Conservation (phyloP, 768 basidiomycete genomes). For the Rhodotorula babjevae region DNA sequence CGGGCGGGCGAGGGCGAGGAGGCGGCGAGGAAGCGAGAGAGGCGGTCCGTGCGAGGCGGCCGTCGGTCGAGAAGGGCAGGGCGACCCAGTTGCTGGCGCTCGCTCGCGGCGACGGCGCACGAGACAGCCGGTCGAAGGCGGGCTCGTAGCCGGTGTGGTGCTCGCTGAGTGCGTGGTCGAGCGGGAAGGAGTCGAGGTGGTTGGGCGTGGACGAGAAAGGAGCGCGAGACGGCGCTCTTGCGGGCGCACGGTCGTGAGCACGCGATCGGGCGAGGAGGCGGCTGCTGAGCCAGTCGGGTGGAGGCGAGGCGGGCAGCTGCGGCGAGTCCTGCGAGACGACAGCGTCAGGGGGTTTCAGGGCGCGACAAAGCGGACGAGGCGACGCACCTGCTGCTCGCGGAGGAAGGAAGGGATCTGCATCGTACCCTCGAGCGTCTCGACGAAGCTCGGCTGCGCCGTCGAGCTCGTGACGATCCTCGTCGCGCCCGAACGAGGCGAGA, state of each 20-base stretch:
- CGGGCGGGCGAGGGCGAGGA: too few species aligned
- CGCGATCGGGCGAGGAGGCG: neutral
- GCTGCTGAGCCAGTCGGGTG: neutral
- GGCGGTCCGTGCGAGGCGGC: neutral
- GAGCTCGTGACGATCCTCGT: neutral
- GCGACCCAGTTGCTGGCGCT: neutral
- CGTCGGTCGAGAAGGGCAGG: neutral
- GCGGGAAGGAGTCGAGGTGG: neutral
- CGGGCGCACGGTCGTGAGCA: neutral
- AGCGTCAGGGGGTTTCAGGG: neutral
- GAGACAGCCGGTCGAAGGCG: neutral
- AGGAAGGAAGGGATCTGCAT: conserved; percentile 5
- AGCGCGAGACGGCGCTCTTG: neutral
- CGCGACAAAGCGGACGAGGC: neutral
- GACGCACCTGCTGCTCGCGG: neutral
- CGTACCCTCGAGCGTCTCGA: too few species aligned
- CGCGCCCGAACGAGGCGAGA: conserved; percentile 4
- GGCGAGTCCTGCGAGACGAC: neutral
- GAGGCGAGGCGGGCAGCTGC: neutral
- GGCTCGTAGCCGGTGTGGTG: neutral
- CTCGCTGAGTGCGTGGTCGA: too few species aligned
- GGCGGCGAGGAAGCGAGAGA: too few species aligned
- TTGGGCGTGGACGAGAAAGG: too few species aligned
- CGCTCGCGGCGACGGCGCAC: too few species aligned
- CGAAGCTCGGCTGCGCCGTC: rapidly evolving